Base-by-base conservation (phyloP, 208 protist species). In the Leishmania guyanensis region DNA sequence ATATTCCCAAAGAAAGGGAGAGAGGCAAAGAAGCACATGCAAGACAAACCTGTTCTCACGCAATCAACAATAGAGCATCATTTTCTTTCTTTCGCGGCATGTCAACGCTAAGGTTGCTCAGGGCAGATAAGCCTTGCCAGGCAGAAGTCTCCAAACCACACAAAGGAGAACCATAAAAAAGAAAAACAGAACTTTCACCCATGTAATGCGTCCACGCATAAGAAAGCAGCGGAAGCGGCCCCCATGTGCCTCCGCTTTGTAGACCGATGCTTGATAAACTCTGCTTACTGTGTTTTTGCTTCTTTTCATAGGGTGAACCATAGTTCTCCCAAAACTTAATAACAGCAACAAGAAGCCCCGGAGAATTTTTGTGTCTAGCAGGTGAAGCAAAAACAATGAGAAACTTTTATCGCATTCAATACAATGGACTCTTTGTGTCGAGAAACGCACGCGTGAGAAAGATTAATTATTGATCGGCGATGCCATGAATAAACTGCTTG, bases 401-500 rank as follows among this genome's bases (percentile, higher is more conserved):
- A 77, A 73, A 56, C 69, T 73, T n/a, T 54, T 26, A 54, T 73
- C 69, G 3, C 3, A 54, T 3, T n/a, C 46, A 22, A 73, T 53
- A 16, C 33, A 33, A 73, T 29, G 43, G 26, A 68, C 62, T 68
- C 26, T 51, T 54, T 51, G 17, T 10, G 69, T 53, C 3, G 46
- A 73, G 39, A 73, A 73, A 16, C 72, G 51, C 51, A 62, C 16
- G n/a, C 17, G 22, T 22, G 46, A 73, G n/a, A 33, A 29, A 51
- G 9, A 5, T 16, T 51, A 12, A n/a, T 51, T 70, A 82, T 58
- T 78, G 70, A 26, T 46, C 20, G 16, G 20, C 66, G 5, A 54
- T 77, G 0, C 53, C 68, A 17, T 79, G 82, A 60, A 86, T 76
- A 70, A 86, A 86, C 51, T 86, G 78, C 1, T 60, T 73, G 33